phyloP scores from a whole-genome alignment of 225 moss, liverwort and hornwort genomes.

The Anthoceros angustus region DNA sequence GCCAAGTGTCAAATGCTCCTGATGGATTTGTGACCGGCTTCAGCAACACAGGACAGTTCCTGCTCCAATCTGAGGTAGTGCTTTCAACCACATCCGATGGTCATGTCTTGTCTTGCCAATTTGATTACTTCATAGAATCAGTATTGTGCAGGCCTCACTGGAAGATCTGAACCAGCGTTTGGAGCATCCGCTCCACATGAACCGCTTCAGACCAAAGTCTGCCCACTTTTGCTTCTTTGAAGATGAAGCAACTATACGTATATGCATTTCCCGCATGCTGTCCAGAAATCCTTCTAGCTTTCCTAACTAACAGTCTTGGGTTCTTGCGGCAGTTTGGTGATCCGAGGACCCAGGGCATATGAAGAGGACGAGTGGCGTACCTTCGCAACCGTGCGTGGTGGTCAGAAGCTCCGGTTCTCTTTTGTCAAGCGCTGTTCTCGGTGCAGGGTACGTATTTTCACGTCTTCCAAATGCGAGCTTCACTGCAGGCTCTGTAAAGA shows the following conservation, averaged over 20 bases:
- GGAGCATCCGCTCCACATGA: slow-evolving; percentile 38
- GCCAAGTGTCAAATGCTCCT: slow-evolving; percentile 51
- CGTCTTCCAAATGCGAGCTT: background rate
- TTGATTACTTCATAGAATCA: background rate
- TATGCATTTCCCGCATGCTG: background rate
- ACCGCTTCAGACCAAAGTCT: slow-evolving; percentile 75
- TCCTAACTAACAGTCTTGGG: background rate
- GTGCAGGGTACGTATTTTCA: slow-evolving; percentile 40
- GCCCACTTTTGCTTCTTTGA: slow-evolving; percentile 5
- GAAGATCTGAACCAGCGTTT: slow-evolving; percentile 53
- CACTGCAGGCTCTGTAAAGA: background rate
- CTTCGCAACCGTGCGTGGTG: slow-evolving; percentile 38
- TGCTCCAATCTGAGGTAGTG: slow-evolving; percentile 43
- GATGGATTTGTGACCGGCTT: slow-evolving; percentile 54
- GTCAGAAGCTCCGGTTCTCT: slow-evolving; percentile 26
- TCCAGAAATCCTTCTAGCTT: background rate
- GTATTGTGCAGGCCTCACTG: slow-evolving; percentile 48
- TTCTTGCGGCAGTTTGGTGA: slow-evolving; percentile 31
- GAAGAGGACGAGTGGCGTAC: slow-evolving; percentile 67
- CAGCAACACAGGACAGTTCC: slow-evolving; percentile 58
- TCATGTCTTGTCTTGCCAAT: background rate
- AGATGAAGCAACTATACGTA: background rate
- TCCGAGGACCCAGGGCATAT: slow-evolving; percentile 51
- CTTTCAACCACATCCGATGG: background rate
- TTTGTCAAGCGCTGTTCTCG: slow-evolving; percentile 45